Evolutionary conservation across 192 early-diverging fungal genomes (phyloP).

Genomic region (Mortierella claussenii): DNA sequence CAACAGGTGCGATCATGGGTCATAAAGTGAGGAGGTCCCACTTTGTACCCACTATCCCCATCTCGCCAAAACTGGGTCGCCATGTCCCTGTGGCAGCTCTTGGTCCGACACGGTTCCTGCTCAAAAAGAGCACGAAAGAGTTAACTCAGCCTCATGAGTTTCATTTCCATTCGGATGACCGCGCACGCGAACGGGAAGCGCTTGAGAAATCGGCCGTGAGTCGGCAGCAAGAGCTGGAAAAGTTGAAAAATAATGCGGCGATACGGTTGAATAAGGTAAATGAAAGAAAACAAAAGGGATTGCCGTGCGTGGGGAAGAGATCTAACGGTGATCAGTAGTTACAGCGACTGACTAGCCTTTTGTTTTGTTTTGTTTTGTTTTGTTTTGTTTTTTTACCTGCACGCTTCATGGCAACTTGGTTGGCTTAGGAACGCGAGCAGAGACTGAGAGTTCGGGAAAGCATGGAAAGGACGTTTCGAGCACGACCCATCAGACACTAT

Average conservation of each 20-base stretch:
- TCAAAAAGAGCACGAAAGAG: slow-evolving; percentile 45
- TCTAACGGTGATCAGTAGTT: no score
- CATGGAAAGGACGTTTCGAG: slow-evolving; percentile 43
- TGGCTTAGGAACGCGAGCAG: slow-evolving; percentile 31
- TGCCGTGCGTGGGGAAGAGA: no score
- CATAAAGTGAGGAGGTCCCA: background rate
- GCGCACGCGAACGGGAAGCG: slow-evolving; percentile 61
- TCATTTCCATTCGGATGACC: slow-evolving; percentile 58
- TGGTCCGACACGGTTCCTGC: slow-evolving; percentile 17
- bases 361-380: no score
- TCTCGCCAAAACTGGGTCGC: slow-evolving; percentile 33
- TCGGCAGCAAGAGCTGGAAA: slow-evolving; percentile 55
- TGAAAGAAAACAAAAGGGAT: no score
- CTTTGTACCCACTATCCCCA: slow-evolving; percentile 22
- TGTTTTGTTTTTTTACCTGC: no score
- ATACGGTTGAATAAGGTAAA: slow-evolving; percentile 21
- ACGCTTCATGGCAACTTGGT: no score
- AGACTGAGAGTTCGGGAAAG: slow-evolving; percentile 10
- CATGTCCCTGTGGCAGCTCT: slow-evolving; percentile 15
- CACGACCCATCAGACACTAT: slow-evolving; percentile 58
- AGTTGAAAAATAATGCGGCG: slow-evolving; percentile 38
- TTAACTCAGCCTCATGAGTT: slow-evolving; percentile 34
- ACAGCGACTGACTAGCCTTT: no score
- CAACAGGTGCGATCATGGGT: background rate
- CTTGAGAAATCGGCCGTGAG: slow-evolving; percentile 57